Base-by-base conservation (phyloP, 352 stramenopile genomes). In the Pythium utonaiense region DNA sequence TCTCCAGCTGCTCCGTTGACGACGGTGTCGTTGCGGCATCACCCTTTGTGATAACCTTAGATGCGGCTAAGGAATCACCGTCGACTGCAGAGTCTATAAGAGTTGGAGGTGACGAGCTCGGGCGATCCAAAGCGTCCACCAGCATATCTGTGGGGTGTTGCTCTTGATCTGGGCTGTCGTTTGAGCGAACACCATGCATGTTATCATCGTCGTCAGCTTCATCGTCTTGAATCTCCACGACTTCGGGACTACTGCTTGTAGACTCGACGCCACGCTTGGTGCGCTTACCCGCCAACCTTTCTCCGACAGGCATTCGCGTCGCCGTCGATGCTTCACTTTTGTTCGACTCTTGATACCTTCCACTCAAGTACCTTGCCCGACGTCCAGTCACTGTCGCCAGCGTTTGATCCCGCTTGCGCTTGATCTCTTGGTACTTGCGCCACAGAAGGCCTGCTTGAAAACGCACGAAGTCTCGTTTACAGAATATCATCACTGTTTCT, bases 401-500 rank as follows among this genome's bases (percentile, higher is more conserved):
- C 16, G 58, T 53, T 16, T 50, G 44, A 38, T 67, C 58, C 6
- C 64, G 64, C 48, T 67, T 66, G 19, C 58, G 60, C 17, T 82
- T 74, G 57, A 88, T 79, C 28, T 88, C 80, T 66, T 88, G 71
- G 49, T 83, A 92, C 42, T 88, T 92, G 31, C 79, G 75, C 78
- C 78, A 92, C 33, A 92, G 67, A 44, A 75, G 84, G 0, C 57
- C 71, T 22, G 78, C 78, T 64, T 92, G 82, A 41, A 84, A 92
- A 12, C 82, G 78, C 69, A 92, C 73, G 31, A 92, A 92, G 44
- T 92, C 82, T 9, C 82, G 78, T 60, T 86, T 89, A 66, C 82
- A 92, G 52, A 92, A 92, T 53, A 92, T 82, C 55, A 89, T 76
- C n/a, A 92, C 69, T 9, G 82, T 90, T 44, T 76, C 73, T 61